Base-by-base conservation (phyloP, 179 eudicot genomes). In the Spergularia azorica region DNA sequence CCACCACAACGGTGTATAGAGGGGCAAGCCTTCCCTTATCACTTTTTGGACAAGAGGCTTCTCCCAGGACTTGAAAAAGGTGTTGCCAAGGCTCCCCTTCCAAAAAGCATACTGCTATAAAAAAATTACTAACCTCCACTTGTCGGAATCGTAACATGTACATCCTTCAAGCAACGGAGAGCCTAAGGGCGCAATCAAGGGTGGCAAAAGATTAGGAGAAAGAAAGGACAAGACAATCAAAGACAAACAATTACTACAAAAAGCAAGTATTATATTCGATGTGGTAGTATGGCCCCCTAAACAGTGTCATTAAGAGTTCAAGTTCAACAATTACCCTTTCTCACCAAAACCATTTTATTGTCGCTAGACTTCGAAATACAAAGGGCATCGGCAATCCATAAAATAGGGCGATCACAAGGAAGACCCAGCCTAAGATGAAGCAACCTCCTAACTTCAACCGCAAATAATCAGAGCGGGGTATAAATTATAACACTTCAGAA, bases 371-470 rank as follows among this genome's bases (percentile, higher is more conserved):
- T 68, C 21, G 87, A 80, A 81, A 86, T 63, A 77, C 84, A 83
- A 41, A 93, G 83, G 79, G 99, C 90, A 84, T 94, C 91, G 55
- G 91, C 97, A 76, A 89, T 82, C 79, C 97, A 90, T 63, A 95
- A 71, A 61, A 95, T 94, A 79, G 99, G 99, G 21, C 97, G 99
- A 85, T 95, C 92, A 66, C 86, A 84, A 77, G 99, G 99, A 75
- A 95, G 87, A 67, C 96, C 98, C 76, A 95, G 82, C 81, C 97
- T 85, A 86, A 85, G 71, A 84, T 95, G 99, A 76, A 95, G 89
- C 76, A 95, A 88, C 86, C 79, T 92, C 84, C 99, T 90, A 60
- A 85, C 85, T 74, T 93, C 97, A 87, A 90, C 99, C 93, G 92
- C 79, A 75, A 72, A 73, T 38, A 57, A 66, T 13, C 63, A 76